Conservation (phyloP, 352 stramenopile species). For the Thalassiosira exigua region DNA sequence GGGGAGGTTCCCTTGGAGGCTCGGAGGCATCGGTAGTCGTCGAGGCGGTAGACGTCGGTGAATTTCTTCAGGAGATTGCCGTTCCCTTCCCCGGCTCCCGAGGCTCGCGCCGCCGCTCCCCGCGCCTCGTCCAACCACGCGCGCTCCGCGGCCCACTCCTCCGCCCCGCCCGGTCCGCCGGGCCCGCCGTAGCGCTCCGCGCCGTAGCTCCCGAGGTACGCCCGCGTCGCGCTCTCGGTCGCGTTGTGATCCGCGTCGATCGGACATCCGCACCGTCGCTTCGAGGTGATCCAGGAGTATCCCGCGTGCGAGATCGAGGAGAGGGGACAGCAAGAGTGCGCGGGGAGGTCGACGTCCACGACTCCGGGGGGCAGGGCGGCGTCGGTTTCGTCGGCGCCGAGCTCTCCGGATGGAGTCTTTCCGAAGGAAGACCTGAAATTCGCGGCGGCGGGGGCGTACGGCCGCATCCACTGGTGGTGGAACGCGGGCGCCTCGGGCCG, state of each 20-base stretch:
- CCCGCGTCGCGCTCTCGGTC: conserved; percentile 11
- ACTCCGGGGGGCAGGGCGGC: conserved; percentile 4
- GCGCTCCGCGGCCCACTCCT: conserved; percentile 34
- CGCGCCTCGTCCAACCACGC: conserved; percentile 30
- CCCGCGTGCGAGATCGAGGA: conserved; percentile 24
- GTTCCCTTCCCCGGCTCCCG: neutral
- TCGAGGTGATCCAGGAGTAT: conserved; percentile 42
- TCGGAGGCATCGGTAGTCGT: conserved; percentile 4
- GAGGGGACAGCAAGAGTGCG: conserved; percentile 36
- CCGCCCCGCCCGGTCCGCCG: neutral
- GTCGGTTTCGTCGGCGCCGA: neutral
- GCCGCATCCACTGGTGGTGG: too few relatives aligned
- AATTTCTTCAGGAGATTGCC: neutral
- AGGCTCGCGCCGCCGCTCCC: neutral
- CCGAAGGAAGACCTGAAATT: too few relatives aligned
- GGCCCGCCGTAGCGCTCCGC: neutral
- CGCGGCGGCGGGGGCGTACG: too few relatives aligned
- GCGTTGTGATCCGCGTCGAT: conserved; percentile 42
- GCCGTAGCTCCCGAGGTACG: conserved; percentile 31
- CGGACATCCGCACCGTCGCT: conserved; percentile 22
- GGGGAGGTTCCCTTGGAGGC: too few relatives aligned
- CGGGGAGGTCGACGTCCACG: conserved; percentile 22
- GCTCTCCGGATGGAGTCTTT: too few relatives aligned
- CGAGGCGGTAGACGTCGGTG: neutral
- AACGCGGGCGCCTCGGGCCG: too few relatives aligned